Evolutionary conservation across 768 basidiomycete genomes (phyloP).

Genomic region (Lanmaoa pseudosensibilis): DNA sequence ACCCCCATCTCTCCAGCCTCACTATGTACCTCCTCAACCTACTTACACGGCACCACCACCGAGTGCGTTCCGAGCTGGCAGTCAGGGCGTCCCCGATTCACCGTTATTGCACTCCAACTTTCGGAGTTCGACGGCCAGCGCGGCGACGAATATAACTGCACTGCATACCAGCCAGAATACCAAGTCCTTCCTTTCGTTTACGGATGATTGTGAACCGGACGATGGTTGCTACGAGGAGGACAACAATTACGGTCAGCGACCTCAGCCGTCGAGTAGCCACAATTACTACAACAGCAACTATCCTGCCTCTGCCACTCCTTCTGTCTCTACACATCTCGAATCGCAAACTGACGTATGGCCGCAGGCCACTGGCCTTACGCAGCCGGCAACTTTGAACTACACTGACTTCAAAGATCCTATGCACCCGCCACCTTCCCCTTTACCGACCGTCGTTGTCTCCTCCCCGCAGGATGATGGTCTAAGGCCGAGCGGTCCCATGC

Average conservation of each 20-base stretch:
- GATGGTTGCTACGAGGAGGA: constrained; percentile 40
- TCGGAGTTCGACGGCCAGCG: constrained; percentile 41
- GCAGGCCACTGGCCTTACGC: constrained; percentile 5
- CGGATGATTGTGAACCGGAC: constrained; percentile 36
- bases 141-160: constrained; percentile 24
- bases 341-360: constrained; percentile 19
- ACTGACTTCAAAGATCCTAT: constrained; percentile 14
- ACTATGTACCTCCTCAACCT: not conserved
- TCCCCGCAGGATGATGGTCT: constrained; percentile 35
- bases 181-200: constrained; percentile 30
- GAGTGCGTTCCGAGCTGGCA: constrained; percentile 2
- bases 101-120: constrained; percentile 53
- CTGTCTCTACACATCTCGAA: not conserved
- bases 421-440: constrained; percentile 22
- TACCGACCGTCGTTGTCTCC: constrained; percentile 60
- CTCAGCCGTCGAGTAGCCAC: not conserved
- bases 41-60: constrained; percentile 6
- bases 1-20: constrained; percentile 15
- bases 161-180: constrained; percentile 13
- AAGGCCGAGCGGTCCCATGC: constrained; percentile 27
- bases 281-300: not conserved
- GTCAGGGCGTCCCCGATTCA: constrained; percentile 35
- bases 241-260: constrained; percentile 37
- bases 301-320: constrained; percentile 1
- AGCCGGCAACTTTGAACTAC: constrained; percentile 3